phyloP scores from a whole-genome alignment of 345 rosid genomes.

The Euphorbia peplus region DNA sequence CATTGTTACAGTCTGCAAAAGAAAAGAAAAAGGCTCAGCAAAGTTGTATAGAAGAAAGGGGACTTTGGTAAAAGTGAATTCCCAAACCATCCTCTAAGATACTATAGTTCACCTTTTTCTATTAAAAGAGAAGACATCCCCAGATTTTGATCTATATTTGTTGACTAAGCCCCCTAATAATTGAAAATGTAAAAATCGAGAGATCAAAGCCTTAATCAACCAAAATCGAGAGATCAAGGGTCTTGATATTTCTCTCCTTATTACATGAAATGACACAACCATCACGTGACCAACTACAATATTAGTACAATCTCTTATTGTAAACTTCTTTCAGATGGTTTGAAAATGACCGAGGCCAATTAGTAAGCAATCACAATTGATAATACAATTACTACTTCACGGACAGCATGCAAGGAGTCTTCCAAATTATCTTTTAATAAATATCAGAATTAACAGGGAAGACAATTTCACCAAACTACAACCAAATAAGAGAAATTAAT shows the following conservation, averaged over 20 bases:
- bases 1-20: constrained; percentile 55
- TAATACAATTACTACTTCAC: no score
- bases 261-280: background rate
- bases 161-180: background rate
- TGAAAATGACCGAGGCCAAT: no score
- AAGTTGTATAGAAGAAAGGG: background rate
- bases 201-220: no score
- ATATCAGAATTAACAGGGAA: background rate
- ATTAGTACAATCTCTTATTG: background rate
- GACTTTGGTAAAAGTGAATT: background rate
- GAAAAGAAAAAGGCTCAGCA: background rate
- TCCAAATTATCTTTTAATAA: background rate
- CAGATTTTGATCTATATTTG: no score
- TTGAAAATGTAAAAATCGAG: no score
- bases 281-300: background rate
- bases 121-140: no score
- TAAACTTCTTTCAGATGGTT: background rate
- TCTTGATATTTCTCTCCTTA: no score
- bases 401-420: background rate
- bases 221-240: background rate
- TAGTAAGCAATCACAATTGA: no score
- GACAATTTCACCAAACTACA: background rate
- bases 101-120: no score
- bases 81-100: background rate
- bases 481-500: background rate